Evolutionary conservation across 495 filamentous ascomycete genomes (phyloP).

Genomic region (Trichoderma parareesei): DNA sequence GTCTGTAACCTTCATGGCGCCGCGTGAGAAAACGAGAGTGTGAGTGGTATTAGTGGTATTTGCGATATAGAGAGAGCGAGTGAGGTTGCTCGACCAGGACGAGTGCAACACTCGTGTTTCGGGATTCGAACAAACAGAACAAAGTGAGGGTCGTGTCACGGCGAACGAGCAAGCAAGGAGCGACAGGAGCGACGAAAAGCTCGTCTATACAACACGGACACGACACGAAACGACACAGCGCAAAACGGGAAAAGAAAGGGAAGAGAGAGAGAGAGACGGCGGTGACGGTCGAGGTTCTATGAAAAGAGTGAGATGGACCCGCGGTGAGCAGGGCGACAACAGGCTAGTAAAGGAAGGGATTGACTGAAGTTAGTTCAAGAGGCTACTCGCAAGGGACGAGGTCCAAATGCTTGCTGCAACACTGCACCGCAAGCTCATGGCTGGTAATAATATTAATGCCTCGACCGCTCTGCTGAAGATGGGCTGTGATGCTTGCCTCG

Average conservation of each 20-base stretch:
- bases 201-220: conserved; percentile 5
- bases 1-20: conserved; percentile 8
- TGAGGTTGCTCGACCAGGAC: background rate
- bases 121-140: background rate
- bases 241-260: background rate
- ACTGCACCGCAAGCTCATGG: background rate
- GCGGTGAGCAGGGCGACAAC: background rate
- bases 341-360: conserved; percentile 6
- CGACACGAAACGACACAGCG: conserved; percentile 3
- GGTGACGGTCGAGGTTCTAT: conserved; percentile 9
- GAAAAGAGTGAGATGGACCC: conserved; percentile 6
- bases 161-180: background rate
- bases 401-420: background rate
- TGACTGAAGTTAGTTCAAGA: background rate
- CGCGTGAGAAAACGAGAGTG: conserved; percentile 1
- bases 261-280: background rate
- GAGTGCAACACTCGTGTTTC: conserved; percentile 2
- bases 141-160: background rate
- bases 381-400: too few species aligned
- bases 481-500: conserved; percentile 3
- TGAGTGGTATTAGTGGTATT: background rate
- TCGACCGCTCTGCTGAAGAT: conserved; percentile 9
- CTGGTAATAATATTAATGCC: conserved; percentile 1
- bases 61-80: background rate
- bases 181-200: conserved; percentile 1